phyloP scores from a whole-genome alignment of 2,329 filamentous ascomycete species.

The Aspergillus novoparasiticus region DNA sequence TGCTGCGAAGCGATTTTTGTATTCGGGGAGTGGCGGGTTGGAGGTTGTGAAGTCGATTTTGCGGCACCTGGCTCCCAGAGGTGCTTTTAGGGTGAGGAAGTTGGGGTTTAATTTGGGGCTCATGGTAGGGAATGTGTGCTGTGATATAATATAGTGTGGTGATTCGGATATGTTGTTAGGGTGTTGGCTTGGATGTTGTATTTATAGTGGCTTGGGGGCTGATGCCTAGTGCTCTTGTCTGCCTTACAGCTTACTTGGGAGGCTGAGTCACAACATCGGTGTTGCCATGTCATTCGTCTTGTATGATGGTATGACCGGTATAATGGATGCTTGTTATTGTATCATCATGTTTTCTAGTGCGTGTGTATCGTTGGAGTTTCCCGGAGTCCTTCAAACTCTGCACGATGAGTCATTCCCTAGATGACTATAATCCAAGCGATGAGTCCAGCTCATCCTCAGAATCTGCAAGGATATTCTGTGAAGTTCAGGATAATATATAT shows the following conservation, averaged over 20 bases:
- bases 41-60: conserved; percentile 59
- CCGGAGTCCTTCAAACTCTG: no score
- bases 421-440: no score
- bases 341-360: not conserved
- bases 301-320: no score
- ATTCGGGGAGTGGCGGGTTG: conserved; percentile 51
- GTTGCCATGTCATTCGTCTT: not conserved
- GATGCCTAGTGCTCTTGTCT: not conserved
- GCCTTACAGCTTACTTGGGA: not conserved
- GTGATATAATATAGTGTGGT: not conserved
- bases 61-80: conserved; percentile 48
- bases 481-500: not conserved
- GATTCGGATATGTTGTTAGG: not conserved
- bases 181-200: not conserved
- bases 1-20: conserved; percentile 59
- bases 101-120: not conserved
- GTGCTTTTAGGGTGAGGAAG: conserved; percentile 40
- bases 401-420: not conserved
- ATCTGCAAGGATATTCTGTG: not conserved
- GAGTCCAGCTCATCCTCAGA: not conserved
- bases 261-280: not conserved
- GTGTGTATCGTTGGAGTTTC: not conserved
- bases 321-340: not conserved
- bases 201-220: not conserved
- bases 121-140: not conserved